Evolutionary conservation across 495 filamentous ascomycete species (phyloP).

Genomic region (Annulohypoxylon stygium): DNA sequence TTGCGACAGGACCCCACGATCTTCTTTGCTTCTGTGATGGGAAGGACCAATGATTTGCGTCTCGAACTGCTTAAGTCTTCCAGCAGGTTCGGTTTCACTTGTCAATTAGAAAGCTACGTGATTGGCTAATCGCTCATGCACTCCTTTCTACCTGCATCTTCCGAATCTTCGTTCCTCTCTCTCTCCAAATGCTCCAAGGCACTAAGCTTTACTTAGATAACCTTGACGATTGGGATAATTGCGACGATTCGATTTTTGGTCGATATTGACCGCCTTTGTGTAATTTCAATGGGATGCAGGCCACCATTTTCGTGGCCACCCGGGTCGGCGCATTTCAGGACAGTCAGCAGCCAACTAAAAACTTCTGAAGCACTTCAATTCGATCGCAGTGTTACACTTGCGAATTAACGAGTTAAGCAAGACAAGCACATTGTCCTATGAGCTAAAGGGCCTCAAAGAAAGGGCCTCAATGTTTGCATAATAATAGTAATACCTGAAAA

Average conservation of each 20-base stretch:
- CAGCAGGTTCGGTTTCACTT: slow-evolving; percentile 54
- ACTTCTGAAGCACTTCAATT: slow-evolving; percentile 5
- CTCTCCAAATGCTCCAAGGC: background rate
- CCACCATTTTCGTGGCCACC: slow-evolving; percentile 30
- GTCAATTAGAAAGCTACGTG: slow-evolving; percentile 17
- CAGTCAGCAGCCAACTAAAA: slow-evolving; percentile 14
- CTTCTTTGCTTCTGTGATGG: slow-evolving; percentile 30
- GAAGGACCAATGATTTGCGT: slow-evolving; percentile 40
- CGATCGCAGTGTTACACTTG: slow-evolving; percentile 23
- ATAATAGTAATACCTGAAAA: background rate
- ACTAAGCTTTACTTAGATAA: slow-evolving; percentile 10
- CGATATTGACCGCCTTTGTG: slow-evolving; percentile 46
- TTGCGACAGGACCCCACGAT: slow-evolving; percentile 49
- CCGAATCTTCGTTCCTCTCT: background rate
- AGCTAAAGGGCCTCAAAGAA: background rate
- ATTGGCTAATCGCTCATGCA: slow-evolving; percentile 48
- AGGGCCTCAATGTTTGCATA: background rate
- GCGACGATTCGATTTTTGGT: slow-evolving; percentile 21
- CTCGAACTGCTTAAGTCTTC: slow-evolving; percentile 47
- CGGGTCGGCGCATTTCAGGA: slow-evolving; percentile 34
- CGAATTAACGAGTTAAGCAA: slow-evolving; percentile 12
- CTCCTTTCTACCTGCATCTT: slow-evolving; percentile 50
- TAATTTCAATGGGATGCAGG: slow-evolving; percentile 44
- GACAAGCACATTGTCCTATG: background rate
- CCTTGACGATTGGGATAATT: background rate